phyloP scores from a whole-genome alignment of 371 early-diverging fungal species.

The Dinochytrium kinnereticum region DNA sequence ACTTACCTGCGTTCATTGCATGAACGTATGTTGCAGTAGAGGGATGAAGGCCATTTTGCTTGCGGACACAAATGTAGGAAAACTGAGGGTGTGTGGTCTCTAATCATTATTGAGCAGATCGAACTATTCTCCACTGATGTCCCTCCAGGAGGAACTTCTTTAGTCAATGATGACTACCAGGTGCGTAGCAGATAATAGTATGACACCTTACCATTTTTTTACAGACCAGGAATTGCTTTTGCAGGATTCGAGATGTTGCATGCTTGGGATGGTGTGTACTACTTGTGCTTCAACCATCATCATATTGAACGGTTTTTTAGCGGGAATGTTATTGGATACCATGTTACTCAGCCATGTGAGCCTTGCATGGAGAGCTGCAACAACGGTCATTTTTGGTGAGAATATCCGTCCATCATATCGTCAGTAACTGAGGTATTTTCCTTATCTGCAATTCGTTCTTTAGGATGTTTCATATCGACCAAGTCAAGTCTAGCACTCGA shows the following conservation, averaged over 20 bases:
- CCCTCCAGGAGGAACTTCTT: constrained; percentile 80
- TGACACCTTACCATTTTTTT: neutral
- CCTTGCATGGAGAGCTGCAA: constrained; percentile 84
- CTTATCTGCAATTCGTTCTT: constrained; percentile 56
- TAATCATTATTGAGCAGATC: too few relatives aligned
- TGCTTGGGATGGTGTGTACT: constrained; percentile 81
- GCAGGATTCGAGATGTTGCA: constrained; percentile 92
- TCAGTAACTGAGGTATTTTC: too few relatives aligned
- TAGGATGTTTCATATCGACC: constrained; percentile 75
- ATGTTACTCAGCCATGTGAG: constrained; percentile 86
- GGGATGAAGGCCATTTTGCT: constrained; percentile 91
- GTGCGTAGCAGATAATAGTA: neutral
- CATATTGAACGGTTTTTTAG: constrained; percentile 17
- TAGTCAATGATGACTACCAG: constrained; percentile 86
- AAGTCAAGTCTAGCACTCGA: constrained; percentile 13
- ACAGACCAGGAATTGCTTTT: constrained; percentile 84
- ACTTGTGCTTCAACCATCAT: neutral
- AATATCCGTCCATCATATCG: neutral
- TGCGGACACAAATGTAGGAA: constrained; percentile 89
- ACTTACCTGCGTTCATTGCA: neutral
- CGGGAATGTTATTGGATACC: constrained; percentile 46
- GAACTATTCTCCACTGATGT: constrained; percentile 78
- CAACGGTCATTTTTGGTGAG: constrained; percentile 59
- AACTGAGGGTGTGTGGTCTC: too few relatives aligned
- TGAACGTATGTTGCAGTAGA: constrained; percentile 57